Conservation (phyloP, 169 alveolate genomes). For the Plasmodium chabaudi region DNA sequence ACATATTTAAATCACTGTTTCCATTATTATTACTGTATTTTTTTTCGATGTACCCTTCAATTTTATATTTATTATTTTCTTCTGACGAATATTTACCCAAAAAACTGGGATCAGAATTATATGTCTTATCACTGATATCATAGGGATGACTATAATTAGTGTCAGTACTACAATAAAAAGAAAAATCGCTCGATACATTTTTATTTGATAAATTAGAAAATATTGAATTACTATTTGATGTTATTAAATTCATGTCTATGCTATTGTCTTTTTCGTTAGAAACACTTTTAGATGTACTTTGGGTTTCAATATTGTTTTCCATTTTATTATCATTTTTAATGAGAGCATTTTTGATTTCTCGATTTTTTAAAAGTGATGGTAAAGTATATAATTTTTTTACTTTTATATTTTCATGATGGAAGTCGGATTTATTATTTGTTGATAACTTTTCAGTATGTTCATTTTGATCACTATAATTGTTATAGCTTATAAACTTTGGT, state of each 20-base stretch:
- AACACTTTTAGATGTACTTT: background rate
- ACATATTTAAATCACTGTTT: background rate
- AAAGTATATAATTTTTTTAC: conserved; percentile 34
- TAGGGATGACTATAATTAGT: background rate
- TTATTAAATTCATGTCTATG: background rate
- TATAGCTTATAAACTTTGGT: background rate
- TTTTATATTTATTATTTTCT: background rate
- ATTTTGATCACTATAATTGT: background rate
- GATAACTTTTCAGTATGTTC: background rate
- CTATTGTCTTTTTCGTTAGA: background rate
- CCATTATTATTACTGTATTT: background rate
- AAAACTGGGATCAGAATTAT: background rate
- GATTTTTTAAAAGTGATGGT: conserved; percentile 45
- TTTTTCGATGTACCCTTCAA: too few relatives aligned
- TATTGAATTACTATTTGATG: background rate
- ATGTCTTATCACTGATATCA: background rate
- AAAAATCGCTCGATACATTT: background rate
- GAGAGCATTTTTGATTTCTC: background rate
- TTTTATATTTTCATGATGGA: background rate
- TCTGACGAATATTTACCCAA: background rate
- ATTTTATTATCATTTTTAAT: background rate
- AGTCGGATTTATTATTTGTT: background rate
- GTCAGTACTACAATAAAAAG: background rate
- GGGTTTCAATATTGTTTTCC: background rate
- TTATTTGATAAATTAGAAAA: background rate